phyloP scores from a whole-genome alignment of 2,329 filamentous ascomycete species.

The Arthrobotrys megalospora region DNA sequence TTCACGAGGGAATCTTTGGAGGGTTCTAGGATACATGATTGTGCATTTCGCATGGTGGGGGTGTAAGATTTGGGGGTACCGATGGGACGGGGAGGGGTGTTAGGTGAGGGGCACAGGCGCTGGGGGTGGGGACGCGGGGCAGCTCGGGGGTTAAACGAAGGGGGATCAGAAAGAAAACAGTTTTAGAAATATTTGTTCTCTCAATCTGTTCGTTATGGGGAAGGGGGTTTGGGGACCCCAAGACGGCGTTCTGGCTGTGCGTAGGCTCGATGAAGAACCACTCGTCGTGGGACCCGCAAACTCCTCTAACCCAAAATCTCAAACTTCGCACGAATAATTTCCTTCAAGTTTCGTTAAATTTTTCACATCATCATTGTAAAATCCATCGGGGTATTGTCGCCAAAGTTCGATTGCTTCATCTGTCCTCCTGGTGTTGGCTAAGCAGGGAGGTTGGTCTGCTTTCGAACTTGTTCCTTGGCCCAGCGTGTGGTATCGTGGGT shows the following conservation, averaged over 20 bases:
- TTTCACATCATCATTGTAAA: conserved; percentile 50
- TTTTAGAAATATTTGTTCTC: conserved; percentile 61
- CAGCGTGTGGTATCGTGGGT: conserved; percentile 96
- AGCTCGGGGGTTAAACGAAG: conserved; percentile 24
- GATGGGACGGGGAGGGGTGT: conserved; percentile 1
- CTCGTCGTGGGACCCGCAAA: not conserved
- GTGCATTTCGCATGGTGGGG: conserved; percentile 55
- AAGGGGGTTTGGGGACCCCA: conserved; percentile 1
- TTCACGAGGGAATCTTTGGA: conserved; percentile 34
- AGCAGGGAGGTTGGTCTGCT: conserved; percentile 74
- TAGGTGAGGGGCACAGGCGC: conserved; percentile 22
- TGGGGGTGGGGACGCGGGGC: conserved; percentile 35
- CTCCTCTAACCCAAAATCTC: conserved; percentile 28
- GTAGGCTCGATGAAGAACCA: not conserved
- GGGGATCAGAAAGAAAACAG: conserved; percentile 59
- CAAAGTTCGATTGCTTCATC: conserved; percentile 26
- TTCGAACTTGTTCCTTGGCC: conserved; percentile 97
- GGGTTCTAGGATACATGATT: conserved; percentile 60
- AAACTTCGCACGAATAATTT: conserved; percentile 40
- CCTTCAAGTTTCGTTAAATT: conserved; percentile 25
- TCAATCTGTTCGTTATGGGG: conserved; percentile 46
- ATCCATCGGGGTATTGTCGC: conserved; percentile 5
- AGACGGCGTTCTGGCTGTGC: not conserved
- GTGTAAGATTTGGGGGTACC: not conserved
- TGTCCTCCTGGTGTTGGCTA: conserved; percentile 32